Conservation (phyloP, 2,329 filamentous ascomycete genomes). For the Fusarium illudens region DNA sequence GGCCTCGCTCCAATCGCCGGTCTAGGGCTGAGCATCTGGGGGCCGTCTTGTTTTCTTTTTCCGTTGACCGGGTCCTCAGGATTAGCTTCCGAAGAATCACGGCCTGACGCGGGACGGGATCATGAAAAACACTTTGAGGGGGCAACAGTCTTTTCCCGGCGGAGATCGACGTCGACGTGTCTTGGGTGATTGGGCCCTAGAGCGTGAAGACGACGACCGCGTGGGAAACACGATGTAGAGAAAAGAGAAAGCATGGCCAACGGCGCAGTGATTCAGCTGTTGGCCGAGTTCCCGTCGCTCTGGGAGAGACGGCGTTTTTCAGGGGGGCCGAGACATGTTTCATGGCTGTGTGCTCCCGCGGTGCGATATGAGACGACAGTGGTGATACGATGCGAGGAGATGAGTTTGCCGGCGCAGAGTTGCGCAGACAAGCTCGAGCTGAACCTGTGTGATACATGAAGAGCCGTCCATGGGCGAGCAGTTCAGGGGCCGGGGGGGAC, state of each 20-base stretch:
- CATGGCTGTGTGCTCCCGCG: constrained; percentile 9
- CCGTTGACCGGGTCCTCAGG: not conserved
- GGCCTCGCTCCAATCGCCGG: not conserved
- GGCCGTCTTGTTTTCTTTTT: constrained; percentile 15
- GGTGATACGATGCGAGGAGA: constrained; percentile 10
- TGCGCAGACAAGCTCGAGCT: constrained; percentile 22
- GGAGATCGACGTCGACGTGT: constrained; percentile 5
- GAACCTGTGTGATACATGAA: constrained; percentile 22
- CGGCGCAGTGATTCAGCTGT: constrained; percentile 9
- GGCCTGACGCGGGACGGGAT: constrained; percentile 1
- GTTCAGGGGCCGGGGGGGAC: not conserved
- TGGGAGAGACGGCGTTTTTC: not conserved
- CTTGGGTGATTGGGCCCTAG: not conserved
- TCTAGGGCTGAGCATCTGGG: constrained; percentile 8
- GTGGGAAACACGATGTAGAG: not conserved
- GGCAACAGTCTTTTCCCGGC: not conserved
- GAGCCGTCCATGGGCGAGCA: constrained; percentile 1
- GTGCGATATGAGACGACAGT: not conserved
- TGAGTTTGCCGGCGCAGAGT: constrained; percentile 1
- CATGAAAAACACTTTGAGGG: constrained; percentile 7
- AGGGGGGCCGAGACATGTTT: constrained; percentile 19
- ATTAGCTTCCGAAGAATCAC: constrained; percentile 7
- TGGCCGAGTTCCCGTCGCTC: not conserved
- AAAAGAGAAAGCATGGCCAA: not conserved
- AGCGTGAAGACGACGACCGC: not conserved